A percentile compares a stretch with the other conserved stretches of the same genome.
Conservation (phyloP, 2,329 filamentous ascomycete species). For the Endoconidiophora polonica region DNA sequence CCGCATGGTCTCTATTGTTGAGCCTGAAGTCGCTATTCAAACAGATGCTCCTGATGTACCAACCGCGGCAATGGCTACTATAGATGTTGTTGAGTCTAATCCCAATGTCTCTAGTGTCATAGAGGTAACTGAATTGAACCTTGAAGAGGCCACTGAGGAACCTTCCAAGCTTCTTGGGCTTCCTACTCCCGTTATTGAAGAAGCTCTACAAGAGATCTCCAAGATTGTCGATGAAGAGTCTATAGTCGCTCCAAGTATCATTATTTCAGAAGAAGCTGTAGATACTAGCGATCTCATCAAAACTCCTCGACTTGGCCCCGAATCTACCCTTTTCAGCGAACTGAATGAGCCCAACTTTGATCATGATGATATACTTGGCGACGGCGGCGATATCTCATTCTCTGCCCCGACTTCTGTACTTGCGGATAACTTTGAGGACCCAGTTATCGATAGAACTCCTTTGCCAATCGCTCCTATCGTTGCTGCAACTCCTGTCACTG, state of each 20-base stretch:
- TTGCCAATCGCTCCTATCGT: not conserved
- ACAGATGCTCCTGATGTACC: not conserved
- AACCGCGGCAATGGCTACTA: not conserved
- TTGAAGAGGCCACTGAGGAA: not conserved
- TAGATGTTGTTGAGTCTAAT: not conserved
- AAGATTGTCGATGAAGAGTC: not conserved
- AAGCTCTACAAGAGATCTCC: not conserved
- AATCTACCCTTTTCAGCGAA: slow-evolving; percentile 9
- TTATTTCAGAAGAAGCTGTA: not conserved
- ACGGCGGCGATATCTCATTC: slow-evolving; percentile 6
- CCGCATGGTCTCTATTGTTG: not conserved
- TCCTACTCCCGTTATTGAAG: not conserved
- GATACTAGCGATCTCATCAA: not conserved
- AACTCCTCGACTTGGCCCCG: slow-evolving; percentile 11
- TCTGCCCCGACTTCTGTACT: slow-evolving; percentile 12
- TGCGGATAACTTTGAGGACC: slow-evolving; percentile 5
- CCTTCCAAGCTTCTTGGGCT: not conserved
- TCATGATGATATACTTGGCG: slow-evolving; percentile 5
- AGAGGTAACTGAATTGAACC: not conserved
- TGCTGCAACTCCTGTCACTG: not conserved
- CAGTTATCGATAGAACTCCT: not conserved
- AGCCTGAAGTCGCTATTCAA: not conserved
- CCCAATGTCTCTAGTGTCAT: not conserved
- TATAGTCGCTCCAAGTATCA: not conserved
- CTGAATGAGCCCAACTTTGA: slow-evolving; percentile 11